Base-by-base conservation (phyloP, 2,329 filamentous ascomycete species). In the Dryadomyces sulphureus region DNA sequence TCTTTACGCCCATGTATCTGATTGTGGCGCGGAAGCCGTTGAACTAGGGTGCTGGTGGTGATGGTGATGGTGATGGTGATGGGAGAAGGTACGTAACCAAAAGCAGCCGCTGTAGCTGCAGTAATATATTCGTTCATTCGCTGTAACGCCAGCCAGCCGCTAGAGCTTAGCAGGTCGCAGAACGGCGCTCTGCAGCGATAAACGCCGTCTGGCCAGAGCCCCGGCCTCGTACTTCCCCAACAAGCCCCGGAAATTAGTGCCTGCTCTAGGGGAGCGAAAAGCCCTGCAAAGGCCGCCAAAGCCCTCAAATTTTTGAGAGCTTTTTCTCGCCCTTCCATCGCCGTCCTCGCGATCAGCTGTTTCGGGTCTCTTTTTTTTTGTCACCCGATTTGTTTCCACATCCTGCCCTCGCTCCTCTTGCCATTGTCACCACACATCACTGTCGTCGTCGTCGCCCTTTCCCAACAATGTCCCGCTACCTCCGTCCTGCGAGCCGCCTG, bases 1-100 rank as follows among this genome's bases (percentile, higher is more conserved):
- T 96, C n/a, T 96, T 96, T 67, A 96, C 90, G 1, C 90, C 90
- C 47, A 96, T 96, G 90, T 95, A 94, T 68, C 70, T 96, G 59
- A 95, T 95, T 86, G 77, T 95, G 49, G 90, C 79, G 50, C 79
- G 85, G 66, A 95, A 95, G 73, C 87, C 90, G 4, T 56, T 56
- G 44, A 60, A 66, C 54, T 48, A 45, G 41, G 7, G 7, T 12
- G 41, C 25, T 12, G 20, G 27, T 17, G n/a, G 25, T 3, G 19
- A 6, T n/a, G n/a, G n/a, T n/a, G n/a, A n/a, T n/a, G n/a, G n/a
- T n/a, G n/a, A n/a, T n/a, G n/a, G n/a, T n/a, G n/a, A n/a, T n/a
- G n/a, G n/a, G n/a, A n/a, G n/a, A n/a, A n/a, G n/a, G n/a, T n/a
- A n/a, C n/a, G n/a, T n/a, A n/a, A n/a, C n/a, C n/a, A n/a, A n/a